Percentiles rank a stretch among this genome's conserved stretches.
phyloP scores from a whole-genome alignment of 345 rosid species.

The Ceriops tagal region DNA sequence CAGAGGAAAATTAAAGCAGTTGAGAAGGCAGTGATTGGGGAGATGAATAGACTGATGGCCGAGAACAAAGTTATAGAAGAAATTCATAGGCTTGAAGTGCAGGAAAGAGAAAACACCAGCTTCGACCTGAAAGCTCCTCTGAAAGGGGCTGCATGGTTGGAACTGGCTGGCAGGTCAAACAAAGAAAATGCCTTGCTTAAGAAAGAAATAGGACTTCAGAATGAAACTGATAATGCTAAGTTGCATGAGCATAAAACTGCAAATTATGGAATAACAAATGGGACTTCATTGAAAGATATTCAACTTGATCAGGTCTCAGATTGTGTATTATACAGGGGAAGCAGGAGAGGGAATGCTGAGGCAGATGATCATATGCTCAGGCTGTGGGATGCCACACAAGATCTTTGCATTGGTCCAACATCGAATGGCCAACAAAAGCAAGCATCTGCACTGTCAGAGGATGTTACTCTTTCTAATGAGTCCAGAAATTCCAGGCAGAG shows the following conservation, averaged over 20 bases:
- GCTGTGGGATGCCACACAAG: conserved; percentile 25
- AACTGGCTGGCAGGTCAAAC: conserved; percentile 15
- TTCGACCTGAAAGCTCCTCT: conserved; percentile 13
- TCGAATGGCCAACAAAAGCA: conserved; percentile 12
- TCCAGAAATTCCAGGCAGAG: conserved; percentile 20
- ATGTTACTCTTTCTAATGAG: conserved; percentile 5
- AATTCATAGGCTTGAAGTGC: conserved; percentile 37
- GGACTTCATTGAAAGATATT: conserved; percentile 28
- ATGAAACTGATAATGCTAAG: conserved; percentile 27
- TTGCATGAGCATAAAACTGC: background rate
- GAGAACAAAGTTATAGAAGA: conserved; percentile 53
- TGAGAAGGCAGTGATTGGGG: conserved; percentile 22
- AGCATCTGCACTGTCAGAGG: conserved; percentile 16
- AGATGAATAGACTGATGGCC: conserved; percentile 13
- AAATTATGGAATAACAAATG: conserved; percentile 12
- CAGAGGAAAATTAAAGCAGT: conserved; percentile 47
- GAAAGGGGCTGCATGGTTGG: conserved; percentile 21
- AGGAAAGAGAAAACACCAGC: conserved; percentile 18
- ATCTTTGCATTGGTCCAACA: conserved; percentile 12
- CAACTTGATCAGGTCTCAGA: conserved; percentile 28
- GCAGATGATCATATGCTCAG: conserved; percentile 24
- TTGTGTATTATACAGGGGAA: conserved; percentile 13
- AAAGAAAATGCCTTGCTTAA: conserved; percentile 21
- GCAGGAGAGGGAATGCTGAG: conserved; percentile 7
- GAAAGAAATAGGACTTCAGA: conserved; percentile 30